A percentile compares a stretch with the other conserved stretches of the same genome.
Conservation (phyloP, 2,329 filamentous ascomycete species). For the Microsporum audouinii region DNA sequence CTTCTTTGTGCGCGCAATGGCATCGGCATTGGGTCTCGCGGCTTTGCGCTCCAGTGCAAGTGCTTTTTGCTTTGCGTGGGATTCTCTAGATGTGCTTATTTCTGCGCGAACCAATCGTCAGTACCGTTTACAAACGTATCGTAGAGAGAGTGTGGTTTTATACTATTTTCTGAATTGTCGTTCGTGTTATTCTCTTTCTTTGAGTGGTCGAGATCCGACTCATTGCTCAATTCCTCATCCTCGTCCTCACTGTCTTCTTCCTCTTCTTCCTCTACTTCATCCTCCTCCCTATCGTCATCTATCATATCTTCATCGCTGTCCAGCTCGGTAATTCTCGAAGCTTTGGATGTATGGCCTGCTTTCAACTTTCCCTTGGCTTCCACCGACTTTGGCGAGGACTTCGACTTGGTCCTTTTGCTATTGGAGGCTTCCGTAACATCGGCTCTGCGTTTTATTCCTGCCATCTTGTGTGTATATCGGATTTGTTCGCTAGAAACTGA, state of each 20-base stretch:
- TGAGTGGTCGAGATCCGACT: background rate
- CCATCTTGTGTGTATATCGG: constrained; percentile 21
- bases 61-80: constrained; percentile 85
- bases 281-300: background rate
- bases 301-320: background rate
- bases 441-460: constrained; percentile 32
- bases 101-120: constrained; percentile 6
- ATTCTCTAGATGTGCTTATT: constrained; percentile 68
- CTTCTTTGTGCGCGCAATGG: constrained; percentile 82
- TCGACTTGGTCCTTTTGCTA: constrained; percentile 33
- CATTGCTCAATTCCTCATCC: background rate
- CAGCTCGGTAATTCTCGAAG: background rate
- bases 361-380: constrained; percentile 17
- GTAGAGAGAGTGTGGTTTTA: constrained; percentile 14
- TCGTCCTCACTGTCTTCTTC: background rate
- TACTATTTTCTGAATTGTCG: constrained; percentile 4
- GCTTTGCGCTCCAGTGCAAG: constrained; percentile 80
- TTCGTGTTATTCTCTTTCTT: constrained; percentile 12
- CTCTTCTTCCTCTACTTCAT: background rate
- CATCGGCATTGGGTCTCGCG: constrained; percentile 83
- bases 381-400: constrained; percentile 20
- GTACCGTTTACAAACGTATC: constrained; percentile 17
- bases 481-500: background rate
- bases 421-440: constrained; percentile 29
- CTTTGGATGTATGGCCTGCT: background rate